These are phyloP conservation scores for Crithidia bombi DNA, from an alignment of 208 protist species.

Conservation along the genomic window DNA sequence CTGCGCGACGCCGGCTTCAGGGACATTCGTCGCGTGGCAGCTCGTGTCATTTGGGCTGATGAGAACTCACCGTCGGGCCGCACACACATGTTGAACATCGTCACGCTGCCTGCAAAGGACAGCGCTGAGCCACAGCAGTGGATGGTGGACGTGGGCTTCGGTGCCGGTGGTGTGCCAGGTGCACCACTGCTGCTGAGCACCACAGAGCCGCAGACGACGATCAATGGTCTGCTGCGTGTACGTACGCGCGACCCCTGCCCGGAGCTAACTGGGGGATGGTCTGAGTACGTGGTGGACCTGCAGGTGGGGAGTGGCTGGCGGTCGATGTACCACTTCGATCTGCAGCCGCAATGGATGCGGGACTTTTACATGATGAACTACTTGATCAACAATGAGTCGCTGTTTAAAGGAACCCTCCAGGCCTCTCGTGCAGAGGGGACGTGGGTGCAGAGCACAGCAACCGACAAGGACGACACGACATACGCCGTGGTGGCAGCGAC, in stretches of 20 bases:
- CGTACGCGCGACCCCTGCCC: constrained; percentile 21
- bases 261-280: constrained; percentile 5
- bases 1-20: constrained; percentile 20
- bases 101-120: not conserved
- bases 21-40: constrained; percentile 6
- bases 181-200: constrained; percentile 13
- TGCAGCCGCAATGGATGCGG: constrained; percentile 9
- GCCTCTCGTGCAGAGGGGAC: not conserved
- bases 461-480: not conserved
- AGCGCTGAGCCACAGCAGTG: constrained; percentile 1
- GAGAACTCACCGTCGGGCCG: constrained; percentile 11
- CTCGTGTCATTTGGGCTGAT: constrained; percentile 1
- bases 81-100: constrained; percentile 17
- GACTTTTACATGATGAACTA: constrained; percentile 18
- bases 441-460: not conserved
- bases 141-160: constrained; percentile 36
- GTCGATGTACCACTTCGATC: constrained; percentile 25
- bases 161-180: constrained; percentile 9
- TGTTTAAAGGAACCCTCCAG: constrained; percentile 3
- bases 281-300: constrained; percentile 8
- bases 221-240: constrained; percentile 28
- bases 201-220: constrained; percentile 5
- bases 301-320: constrained; percentile 2
- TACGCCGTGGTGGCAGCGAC: not conserved
- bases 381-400: not conserved